A percentile compares a stretch with the other conserved stretches of the same genome.
phyloP scores from a whole-genome alignment of 2,329 filamentous ascomycete species.

The Hypoxylon sp. region DNA sequence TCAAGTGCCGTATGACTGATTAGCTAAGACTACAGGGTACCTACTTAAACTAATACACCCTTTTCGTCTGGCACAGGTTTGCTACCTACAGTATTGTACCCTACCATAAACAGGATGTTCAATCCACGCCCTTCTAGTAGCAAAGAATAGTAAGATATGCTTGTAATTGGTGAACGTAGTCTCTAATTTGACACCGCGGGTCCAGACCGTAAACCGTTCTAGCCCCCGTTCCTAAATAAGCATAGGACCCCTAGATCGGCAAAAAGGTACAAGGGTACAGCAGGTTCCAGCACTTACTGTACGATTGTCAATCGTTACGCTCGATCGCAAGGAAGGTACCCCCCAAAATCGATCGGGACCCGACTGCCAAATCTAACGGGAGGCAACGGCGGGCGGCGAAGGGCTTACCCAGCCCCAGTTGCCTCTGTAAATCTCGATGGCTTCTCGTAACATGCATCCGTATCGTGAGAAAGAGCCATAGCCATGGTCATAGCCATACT shows the following conservation, averaged over 20 bases:
- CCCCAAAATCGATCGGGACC: conserved; percentile 11
- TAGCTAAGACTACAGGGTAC: conserved; percentile 11
- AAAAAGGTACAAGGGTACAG: conserved; percentile 19
- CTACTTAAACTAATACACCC: background rate
- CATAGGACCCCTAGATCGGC: conserved; percentile 34
- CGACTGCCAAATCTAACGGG: conserved; percentile 27
- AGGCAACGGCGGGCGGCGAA: conserved; percentile 13
- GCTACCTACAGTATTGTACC: background rate
- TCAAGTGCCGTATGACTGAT: conserved; percentile 28
- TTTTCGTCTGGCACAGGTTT: conserved; percentile 8
- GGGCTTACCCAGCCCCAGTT: conserved; percentile 1
- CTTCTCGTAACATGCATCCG: conserved; percentile 5
- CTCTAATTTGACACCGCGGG: conserved; percentile 5
- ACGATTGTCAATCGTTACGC: conserved; percentile 30
- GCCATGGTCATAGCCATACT: background rate
- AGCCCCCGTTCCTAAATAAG: conserved; percentile 16
- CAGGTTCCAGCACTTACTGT: conserved; percentile 4
- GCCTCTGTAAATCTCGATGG: conserved; percentile 30
- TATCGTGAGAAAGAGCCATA: background rate
- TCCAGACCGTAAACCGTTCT: background rate
- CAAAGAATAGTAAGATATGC: too few species aligned
- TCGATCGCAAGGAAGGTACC: conserved; percentile 25
- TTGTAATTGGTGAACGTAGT: conserved; percentile 2
- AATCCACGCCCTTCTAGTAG: conserved; percentile 12
- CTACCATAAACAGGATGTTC: background rate